Percentiles rank a stretch among this genome's conserved stretches.
Evolutionary conservation across 1,284 basidiomycete genomes (phyloP).

Genomic region (Rhodotorula sp.): DNA sequence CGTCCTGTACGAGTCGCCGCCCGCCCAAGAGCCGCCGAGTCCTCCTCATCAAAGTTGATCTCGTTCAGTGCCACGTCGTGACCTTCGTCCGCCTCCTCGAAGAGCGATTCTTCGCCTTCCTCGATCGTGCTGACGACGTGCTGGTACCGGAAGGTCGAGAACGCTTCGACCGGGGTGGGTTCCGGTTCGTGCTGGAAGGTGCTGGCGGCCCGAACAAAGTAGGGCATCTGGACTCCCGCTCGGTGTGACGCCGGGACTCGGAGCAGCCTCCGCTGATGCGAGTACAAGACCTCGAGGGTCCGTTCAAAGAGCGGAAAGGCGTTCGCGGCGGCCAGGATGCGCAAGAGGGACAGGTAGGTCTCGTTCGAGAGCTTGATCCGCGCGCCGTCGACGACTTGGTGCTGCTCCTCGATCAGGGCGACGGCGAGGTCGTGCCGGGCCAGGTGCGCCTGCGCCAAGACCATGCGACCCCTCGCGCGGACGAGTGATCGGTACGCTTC

Average conservation of each 20-base stretch:
- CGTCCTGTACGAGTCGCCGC: not conserved
- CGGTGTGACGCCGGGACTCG: not conserved
- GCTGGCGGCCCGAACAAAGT: not conserved
- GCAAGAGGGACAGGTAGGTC: constrained; percentile 2
- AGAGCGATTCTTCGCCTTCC: constrained; percentile 2
- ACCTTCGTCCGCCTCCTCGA: not conserved
- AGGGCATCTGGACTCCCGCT: constrained; percentile 1
- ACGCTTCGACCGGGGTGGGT: constrained; percentile 17
- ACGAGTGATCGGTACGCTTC: constrained; percentile 1
- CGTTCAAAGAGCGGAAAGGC: constrained; percentile 20
- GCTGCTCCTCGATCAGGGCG: not conserved
- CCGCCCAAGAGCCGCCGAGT: not conserved
- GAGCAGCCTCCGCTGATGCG: not conserved
- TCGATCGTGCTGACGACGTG: constrained; percentile 15
- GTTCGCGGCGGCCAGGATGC: not conserved
- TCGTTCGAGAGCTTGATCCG: not conserved
- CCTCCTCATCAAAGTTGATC: not conserved
- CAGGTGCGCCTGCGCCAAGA: constrained; percentile 4
- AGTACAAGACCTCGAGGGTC: not conserved
- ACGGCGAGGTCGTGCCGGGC: constrained; percentile 13
- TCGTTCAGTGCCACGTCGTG: no score
- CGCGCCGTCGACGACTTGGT: not conserved
- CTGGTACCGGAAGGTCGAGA: constrained; percentile 19
- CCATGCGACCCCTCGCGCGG: not conserved
- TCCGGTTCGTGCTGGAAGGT: not conserved